A percentile compares a stretch with the other conserved stretches of the same genome.
Conservation (phyloP, 768 basidiomycete genomes). For the Russula emetica region DNA sequence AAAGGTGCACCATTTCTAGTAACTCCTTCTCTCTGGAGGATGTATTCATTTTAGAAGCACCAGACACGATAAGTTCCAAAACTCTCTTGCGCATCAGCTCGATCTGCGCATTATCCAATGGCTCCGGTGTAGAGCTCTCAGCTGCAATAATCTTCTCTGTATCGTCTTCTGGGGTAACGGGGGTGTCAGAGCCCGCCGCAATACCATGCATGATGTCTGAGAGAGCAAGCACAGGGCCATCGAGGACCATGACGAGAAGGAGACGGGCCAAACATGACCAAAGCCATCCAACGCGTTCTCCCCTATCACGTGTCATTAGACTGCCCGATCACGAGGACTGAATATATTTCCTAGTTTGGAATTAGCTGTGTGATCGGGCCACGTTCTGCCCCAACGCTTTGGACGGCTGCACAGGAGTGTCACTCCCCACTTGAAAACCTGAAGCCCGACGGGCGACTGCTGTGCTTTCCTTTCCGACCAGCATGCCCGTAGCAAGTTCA, state of each 20-base stretch:
- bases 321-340: constrained; percentile 34
- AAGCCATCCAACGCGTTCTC: constrained; percentile 30
- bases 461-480: background rate
- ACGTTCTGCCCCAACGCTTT: background rate
- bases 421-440: background rate
- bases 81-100: constrained; percentile 46
- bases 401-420: too few species aligned
- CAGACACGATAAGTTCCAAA: constrained; percentile 40
- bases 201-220: constrained; percentile 54
- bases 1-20: constrained; percentile 53
- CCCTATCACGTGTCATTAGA: constrained; percentile 32
- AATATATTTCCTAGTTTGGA: constrained; percentile 11
- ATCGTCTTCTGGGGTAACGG: constrained; percentile 32
- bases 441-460: constrained; percentile 3
- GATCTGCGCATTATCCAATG: constrained; percentile 47
- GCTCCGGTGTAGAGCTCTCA: constrained; percentile 36
- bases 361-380: background rate
- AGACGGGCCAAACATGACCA: constrained; percentile 33
- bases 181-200: constrained; percentile 45
- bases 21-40: constrained; percentile 45
- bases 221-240: constrained; percentile 43
- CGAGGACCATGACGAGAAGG: constrained; percentile 34
- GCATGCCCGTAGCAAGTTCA: constrained; percentile 31
- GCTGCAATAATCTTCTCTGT: constrained; percentile 24
- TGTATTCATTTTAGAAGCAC: constrained; percentile 30